These are phyloP conservation scores for Diplotaxis tenuifolia DNA, from an alignment of 345 rosid species.

Conservation along the genomic window DNA sequence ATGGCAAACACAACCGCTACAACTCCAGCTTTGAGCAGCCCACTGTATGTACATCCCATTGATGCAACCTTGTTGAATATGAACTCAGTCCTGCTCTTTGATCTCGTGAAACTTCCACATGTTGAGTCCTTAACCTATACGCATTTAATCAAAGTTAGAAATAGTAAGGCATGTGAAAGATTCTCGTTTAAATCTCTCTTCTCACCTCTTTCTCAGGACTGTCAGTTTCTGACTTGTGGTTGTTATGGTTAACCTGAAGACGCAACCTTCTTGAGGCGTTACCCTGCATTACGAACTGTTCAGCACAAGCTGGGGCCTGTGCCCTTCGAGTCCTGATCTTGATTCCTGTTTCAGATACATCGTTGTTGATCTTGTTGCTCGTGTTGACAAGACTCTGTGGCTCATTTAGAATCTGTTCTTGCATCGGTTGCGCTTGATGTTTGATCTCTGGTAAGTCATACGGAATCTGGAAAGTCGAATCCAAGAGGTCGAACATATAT, in stretches of 20 bases:
- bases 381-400: slow-evolving; percentile 19
- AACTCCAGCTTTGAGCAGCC: slow-evolving; percentile 36
- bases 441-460: slow-evolving; percentile 34
- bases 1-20: slow-evolving; percentile 40
- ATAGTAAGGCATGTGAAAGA: neutral
- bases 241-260: slow-evolving; percentile 43
- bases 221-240: slow-evolving; percentile 22
- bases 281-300: slow-evolving; percentile 43
- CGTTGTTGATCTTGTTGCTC: slow-evolving; percentile 15
- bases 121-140: slow-evolving; percentile 14
- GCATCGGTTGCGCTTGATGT: neutral
- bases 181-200: slow-evolving; percentile 18
- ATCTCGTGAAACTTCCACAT: slow-evolving; percentile 10
- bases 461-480: slow-evolving; percentile 40
- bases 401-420: slow-evolving; percentile 18
- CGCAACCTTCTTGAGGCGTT: slow-evolving; percentile 59
- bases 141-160: neutral
- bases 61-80: slow-evolving; percentile 33
- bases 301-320: slow-evolving; percentile 20
- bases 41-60: slow-evolving; percentile 21
- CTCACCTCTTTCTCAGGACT: slow-evolving; percentile 48
- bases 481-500: slow-evolving; percentile 38
- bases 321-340: slow-evolving; percentile 44
- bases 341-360: slow-evolving; percentile 44
- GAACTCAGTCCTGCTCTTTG: slow-evolving; percentile 16